Evolutionary conservation across 345 rosid genomes (phyloP).

Genomic region (Eucalyptus sp.): DNA sequence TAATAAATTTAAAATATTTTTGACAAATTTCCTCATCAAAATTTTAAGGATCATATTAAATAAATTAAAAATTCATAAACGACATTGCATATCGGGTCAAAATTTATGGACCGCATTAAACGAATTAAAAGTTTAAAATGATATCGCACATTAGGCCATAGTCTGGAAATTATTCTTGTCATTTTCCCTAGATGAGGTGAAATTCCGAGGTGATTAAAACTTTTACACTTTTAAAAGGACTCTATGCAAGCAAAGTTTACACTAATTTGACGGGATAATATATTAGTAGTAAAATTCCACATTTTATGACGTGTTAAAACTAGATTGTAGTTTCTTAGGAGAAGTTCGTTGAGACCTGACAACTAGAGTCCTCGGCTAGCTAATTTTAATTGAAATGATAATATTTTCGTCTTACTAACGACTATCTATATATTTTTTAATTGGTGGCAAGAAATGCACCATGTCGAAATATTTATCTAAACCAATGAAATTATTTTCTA

Average conservation of each 20-base stretch:
- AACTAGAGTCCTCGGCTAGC: background rate
- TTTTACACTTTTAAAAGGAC: background rate
- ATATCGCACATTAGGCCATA: too few relatives aligned
- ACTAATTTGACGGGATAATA: background rate
- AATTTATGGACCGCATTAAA: fast-evolving
- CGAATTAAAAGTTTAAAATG: fast-evolving
- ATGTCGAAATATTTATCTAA: background rate
- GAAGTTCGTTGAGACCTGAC: background rate
- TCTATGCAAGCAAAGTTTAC: background rate
- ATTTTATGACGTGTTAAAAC: background rate
- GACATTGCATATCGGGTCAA: fast-evolving
- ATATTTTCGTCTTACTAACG: background rate
- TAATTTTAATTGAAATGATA: background rate
- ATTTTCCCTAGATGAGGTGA: background rate
- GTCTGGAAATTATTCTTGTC: fast-evolving
- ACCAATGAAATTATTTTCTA: background rate
- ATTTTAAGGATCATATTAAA: fast-evolving
- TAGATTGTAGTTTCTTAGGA: background rate
- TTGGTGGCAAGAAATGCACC: background rate
- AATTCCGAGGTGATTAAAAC: background rate
- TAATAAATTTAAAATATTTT: too few relatives aligned
- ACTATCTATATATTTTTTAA: background rate
- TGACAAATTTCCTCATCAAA: fast-evolving
- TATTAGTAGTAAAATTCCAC: background rate
- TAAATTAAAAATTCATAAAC: too few relatives aligned